Base-by-base conservation (phyloP, 1,139 yeast genomes). In the Hansenula sp. region DNA sequence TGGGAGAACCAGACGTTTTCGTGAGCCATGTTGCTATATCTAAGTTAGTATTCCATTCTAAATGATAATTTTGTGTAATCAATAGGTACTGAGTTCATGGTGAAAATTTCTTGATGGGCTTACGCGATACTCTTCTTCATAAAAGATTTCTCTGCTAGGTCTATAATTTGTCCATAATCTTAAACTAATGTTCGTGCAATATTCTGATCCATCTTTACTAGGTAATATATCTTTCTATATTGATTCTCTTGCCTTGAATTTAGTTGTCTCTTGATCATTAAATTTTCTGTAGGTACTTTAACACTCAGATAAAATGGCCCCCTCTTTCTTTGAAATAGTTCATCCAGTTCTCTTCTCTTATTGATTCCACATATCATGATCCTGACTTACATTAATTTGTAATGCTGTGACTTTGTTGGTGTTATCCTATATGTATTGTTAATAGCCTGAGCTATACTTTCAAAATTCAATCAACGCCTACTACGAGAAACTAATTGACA, bases 1-100 rank as follows among this genome's bases (percentile, higher is more conserved):
- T 92, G 98, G 75, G 97, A 90, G 84, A 76, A 92, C 98, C 98
- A 94, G 82, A 92, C 96, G 89, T 89, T 85, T 84, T 88, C 97
- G 97, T 90, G 97, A 83, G 97, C 97, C 97, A 90, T 85, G 77
- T 62, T 58, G 37, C 16, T 19, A 25, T 6, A 16, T 13, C 20
- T 10, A 24, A 32, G 55, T 51, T 53, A 52, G 55, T 52, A 51
- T 18, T n/a, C 8, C 14, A 27, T 20, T 20, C 22, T 8, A 18
- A 4, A 11, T 6, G 4, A 2, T 22, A 8, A 13, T 18, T 20
- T 21, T 17, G 11, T 17, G 17, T 6, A n/a, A 28, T 13, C 5
- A 17, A 10, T 19, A 12, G 24, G 7, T 18, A 3, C 14, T 6
- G 22, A 17, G 22, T 10, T 14, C 4, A 12, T 17, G 14, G 13